Base-by-base conservation (phyloP, 2,329 filamentous ascomycete species). In the Fusarium duplospermum region DNA sequence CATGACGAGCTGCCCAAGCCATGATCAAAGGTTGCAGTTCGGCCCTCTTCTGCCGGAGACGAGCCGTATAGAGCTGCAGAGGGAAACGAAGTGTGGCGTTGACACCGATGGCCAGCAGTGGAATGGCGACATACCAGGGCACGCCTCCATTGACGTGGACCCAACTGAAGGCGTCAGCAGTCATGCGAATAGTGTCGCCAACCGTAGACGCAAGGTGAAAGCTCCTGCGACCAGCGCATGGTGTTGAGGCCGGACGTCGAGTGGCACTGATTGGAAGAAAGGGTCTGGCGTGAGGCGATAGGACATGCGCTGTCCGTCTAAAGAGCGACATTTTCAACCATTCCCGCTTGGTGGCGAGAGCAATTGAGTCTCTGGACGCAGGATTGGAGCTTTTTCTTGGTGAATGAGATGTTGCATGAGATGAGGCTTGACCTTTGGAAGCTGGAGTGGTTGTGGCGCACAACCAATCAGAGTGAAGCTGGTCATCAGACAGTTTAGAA, bases 51-150 rank as follows among this genome's bases (percentile, higher is more conserved):
- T 79, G 56, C 9, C 81, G 74, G 14, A 84, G 79, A 27, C 77
- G 60, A 61, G 80, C 75, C 50, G 76, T 83, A 76, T 89, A 86
- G 65, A 84, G 72, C 38, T 82, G 83, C 8, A 87, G 80, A 7
- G 89, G 89, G 6, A 89, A 78, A 16, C 88, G 84, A 67, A 87
- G 76, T 57, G 84, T 66, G 42, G 85, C 75, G 78, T 84, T 87
- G 76, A 89, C 80, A 54, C 81, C 78, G 3, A 89, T 69, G 8
- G 87, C 87, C 16, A 88, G 80, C n/a, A 88, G 81, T 6, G 89
- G 88, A 56, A 91, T 88, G 31, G 85, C 83, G 35, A 89, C 72
- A 73, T 83, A 89, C 89, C 89, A 91, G 2, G 88, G 88, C 2
- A 87, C 77, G 40, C 85, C 84, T 27, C 83, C 82, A 57, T 76